phyloP scores from a whole-genome alignment of 2,329 filamentous ascomycete genomes.

The Orbilia brochopaga region DNA sequence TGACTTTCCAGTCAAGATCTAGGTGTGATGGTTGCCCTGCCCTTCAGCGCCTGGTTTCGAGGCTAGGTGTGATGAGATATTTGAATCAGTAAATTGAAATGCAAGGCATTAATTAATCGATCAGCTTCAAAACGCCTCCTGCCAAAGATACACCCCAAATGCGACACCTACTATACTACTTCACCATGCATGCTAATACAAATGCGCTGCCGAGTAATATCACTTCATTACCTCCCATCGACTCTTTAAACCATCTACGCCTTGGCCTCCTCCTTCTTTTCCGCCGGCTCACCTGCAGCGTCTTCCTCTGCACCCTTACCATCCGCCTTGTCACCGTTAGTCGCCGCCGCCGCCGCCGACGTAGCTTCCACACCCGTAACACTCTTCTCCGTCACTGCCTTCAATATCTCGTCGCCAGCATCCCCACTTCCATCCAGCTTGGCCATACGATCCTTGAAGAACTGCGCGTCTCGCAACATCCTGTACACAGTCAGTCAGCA shows the following conservation, averaged over 20 bases:
- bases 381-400: slow-evolving; percentile 69
- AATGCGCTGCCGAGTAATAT: too few species aligned
- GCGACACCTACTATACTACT: slow-evolving; percentile 7
- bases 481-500: slow-evolving; percentile 61
- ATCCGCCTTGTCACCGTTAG: neutral
- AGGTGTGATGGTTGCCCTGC: too few species aligned
- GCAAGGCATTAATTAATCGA: too few species aligned
- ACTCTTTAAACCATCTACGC: slow-evolving; percentile 9
- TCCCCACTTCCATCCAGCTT: slow-evolving; percentile 81
- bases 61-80: too few species aligned
- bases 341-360: slow-evolving; percentile 6
- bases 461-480: slow-evolving; percentile 76
- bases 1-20: too few species aligned
- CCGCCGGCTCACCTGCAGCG: slow-evolving; percentile 28
- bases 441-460: slow-evolving; percentile 72
- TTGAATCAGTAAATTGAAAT: too few species aligned
- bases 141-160: slow-evolving; percentile 2
- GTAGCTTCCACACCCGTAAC: slow-evolving; percentile 47
- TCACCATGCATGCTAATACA: neutral
- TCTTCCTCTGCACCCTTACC: slow-evolving; percentile 21
- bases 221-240: neutral
- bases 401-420: slow-evolving; percentile 71
- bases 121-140: slow-evolving; percentile 3
- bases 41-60: too few species aligned
- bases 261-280: slow-evolving; percentile 21